Evolutionary conservation across 768 basidiomycete genomes (phyloP), one percentile per base, ranked within the genome.

Genomic region (Suillus decipiens): DNA sequence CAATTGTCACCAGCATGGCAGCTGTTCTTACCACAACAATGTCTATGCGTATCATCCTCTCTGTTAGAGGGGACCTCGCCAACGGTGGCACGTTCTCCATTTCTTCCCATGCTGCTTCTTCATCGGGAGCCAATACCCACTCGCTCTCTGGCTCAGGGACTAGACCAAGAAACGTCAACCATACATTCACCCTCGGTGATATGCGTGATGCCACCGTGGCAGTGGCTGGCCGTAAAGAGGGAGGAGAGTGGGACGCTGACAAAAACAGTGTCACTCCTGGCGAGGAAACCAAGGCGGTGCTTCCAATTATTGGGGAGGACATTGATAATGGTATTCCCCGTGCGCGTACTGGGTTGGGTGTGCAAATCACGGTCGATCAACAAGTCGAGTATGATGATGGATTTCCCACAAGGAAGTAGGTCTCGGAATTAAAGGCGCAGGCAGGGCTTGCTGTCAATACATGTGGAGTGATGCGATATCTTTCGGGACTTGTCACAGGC

Each of bases 11-110:
- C 28, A 86, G 86, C 77, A 93, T 95, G 89, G 84, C 93, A 1
- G 91, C 89, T 11, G 92, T 93, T 39, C 85, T 94, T 64, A 94
- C 93, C 34, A 88, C 90, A 45, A 92, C 92, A 19, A 94, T 94
- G 93, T 85, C 87, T 37, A 87, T 93, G 71, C 91, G 92, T 68
- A 92, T 95, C 80, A 82, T 95, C 66, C 89, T 95, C 69, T 84
- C 85, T 65, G 88, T 94, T 58, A 87, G 90, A 61, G 92, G 92
- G n/a, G 73, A 85, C 31, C 89, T 93, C 73, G 82, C 78, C 28
- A 75, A 83, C 47, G 92, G 92, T 47, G 92, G 92, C 24, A 80
- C 82, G 51, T 93, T 92, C 72, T 84, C 85, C 17, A 74, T 82
- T n/a, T 82, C 83, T 61, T 83, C 76, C 33, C 77, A 81, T 5